These are phyloP conservation scores for Panaeolus cyanescens DNA, from an alignment of 768 basidiomycete species.

Conservation along the genomic window DNA sequence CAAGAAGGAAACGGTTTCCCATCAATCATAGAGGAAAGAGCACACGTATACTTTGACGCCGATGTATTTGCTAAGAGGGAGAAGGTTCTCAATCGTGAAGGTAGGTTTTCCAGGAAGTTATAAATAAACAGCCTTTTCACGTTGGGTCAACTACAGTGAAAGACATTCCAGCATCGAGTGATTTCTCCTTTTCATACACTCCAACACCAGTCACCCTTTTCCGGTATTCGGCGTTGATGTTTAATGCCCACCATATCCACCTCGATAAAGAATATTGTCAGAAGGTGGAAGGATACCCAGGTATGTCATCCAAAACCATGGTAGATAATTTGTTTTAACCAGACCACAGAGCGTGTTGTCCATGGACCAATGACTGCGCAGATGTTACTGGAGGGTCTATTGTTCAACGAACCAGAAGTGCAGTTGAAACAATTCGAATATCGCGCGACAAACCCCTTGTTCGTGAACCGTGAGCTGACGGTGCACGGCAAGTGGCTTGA, in stretches of 20 bases:
- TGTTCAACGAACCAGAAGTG: constrained; percentile 48
- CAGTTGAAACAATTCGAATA: constrained; percentile 62
- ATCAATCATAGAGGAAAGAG: constrained; percentile 62
- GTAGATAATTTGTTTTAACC: background rate
- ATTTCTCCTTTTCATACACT: constrained; percentile 66
- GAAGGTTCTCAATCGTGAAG: constrained; percentile 41
- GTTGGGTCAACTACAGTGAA: constrained; percentile 40
- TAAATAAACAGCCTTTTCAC: background rate
- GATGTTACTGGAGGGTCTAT: constrained; percentile 69
- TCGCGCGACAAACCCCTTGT: constrained; percentile 64
- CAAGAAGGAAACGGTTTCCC: constrained; percentile 43
- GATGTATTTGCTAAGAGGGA: constrained; percentile 21
- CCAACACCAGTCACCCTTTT: constrained; percentile 77
- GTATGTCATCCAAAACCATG: constrained; percentile 35
- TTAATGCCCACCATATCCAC: constrained; percentile 86
- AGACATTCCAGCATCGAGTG: constrained; percentile 45
- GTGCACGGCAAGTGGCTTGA: constrained; percentile 49
- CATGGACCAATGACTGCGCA: constrained; percentile 83
- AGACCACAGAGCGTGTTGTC: constrained; percentile 68
- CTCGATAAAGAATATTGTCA: constrained; percentile 76
- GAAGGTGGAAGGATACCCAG: constrained; percentile 70
- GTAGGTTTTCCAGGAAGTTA: constrained; percentile 29
- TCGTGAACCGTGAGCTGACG: constrained; percentile 51
- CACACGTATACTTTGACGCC: constrained; percentile 60
- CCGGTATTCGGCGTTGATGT: constrained; percentile 84